phyloP scores from a whole-genome alignment of 1,284 basidiomycete species.

The Cryptococcus maquisensis region DNA sequence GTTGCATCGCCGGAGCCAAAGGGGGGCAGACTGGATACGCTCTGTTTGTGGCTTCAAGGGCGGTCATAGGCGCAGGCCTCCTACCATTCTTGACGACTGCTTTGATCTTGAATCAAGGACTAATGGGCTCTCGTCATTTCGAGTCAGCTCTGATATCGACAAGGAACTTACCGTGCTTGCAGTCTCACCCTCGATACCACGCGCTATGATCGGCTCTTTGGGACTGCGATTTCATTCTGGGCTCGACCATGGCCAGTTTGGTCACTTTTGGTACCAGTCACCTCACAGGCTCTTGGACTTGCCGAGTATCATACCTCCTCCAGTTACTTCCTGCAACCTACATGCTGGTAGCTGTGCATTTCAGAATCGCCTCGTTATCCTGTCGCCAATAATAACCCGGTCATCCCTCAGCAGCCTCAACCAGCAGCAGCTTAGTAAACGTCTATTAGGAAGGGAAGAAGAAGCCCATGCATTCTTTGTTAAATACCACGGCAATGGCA shows the following conservation, averaged over 20 bases:
- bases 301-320: conserved; percentile 15
- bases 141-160: neutral
- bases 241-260: conserved; percentile 16
- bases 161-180: too few species aligned
- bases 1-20: conserved; percentile 4
- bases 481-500: conserved; percentile 66
- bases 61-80: conserved; percentile 8
- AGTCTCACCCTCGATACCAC: conserved; percentile 16
- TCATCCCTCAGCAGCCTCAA: too few species aligned
- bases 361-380: conserved; percentile 30
- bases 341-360: conserved; percentile 14
- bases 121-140: conserved; percentile 3
- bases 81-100: conserved; percentile 15
- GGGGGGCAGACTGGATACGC: conserved; percentile 1
- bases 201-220: conserved; percentile 11
- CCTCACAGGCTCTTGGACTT: conserved; percentile 19
- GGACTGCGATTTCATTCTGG: conserved; percentile 9
- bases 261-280: conserved; percentile 25
- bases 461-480: conserved; percentile 69
- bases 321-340: conserved; percentile 14
- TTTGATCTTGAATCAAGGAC: conserved; percentile 17
- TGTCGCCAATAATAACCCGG: conserved; percentile 13
- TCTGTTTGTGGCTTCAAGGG: conserved; percentile 11
- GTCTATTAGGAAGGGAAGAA: conserved; percentile 45
- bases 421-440: neutral